Conservation (phyloP, 2,329 filamentous ascomycete species). For the Epichloe amarillans region DNA sequence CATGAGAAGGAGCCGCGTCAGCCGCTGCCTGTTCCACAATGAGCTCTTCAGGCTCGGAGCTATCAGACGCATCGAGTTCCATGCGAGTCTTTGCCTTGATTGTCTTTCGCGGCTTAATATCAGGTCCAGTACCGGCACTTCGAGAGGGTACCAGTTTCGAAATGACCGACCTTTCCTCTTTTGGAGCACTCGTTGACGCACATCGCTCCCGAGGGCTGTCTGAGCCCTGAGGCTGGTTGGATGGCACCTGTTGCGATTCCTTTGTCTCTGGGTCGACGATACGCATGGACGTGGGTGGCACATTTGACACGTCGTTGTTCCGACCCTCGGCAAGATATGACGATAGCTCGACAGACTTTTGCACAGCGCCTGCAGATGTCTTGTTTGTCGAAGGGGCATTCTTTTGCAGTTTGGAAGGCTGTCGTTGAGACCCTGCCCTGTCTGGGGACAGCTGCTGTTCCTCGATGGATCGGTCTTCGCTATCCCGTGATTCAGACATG, state of each 20-base stretch:
- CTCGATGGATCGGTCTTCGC: constrained; percentile 29
- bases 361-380: constrained; percentile 14
- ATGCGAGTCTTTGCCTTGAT: constrained; percentile 42
- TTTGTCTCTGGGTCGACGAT: constrained; percentile 41
- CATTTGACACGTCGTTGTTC: constrained; percentile 39
- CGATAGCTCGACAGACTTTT: constrained; percentile 26
- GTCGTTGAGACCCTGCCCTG: constrained; percentile 32
- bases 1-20: not conserved
- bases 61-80: constrained; percentile 59
- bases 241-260: constrained; percentile 25
- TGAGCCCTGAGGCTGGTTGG: constrained; percentile 13
- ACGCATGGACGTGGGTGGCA: constrained; percentile 44
- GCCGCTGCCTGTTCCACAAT: constrained; percentile 13
- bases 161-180: constrained; percentile 22
- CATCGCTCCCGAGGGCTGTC: constrained; percentile 18
- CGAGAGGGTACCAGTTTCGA: constrained; percentile 11
- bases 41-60: constrained; percentile 34
- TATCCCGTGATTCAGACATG: constrained; percentile 28
- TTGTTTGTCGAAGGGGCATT: constrained; percentile 34
- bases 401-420: constrained; percentile 59
- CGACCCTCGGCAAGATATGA: constrained; percentile 30
- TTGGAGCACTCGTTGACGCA: constrained; percentile 21
- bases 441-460: constrained; percentile 30
- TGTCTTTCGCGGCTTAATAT: constrained; percentile 38
- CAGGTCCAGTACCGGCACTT: constrained; percentile 23